Base-by-base conservation (phyloP, 768 basidiomycete genomes). In the Daedaleopsis nitida region DNA sequence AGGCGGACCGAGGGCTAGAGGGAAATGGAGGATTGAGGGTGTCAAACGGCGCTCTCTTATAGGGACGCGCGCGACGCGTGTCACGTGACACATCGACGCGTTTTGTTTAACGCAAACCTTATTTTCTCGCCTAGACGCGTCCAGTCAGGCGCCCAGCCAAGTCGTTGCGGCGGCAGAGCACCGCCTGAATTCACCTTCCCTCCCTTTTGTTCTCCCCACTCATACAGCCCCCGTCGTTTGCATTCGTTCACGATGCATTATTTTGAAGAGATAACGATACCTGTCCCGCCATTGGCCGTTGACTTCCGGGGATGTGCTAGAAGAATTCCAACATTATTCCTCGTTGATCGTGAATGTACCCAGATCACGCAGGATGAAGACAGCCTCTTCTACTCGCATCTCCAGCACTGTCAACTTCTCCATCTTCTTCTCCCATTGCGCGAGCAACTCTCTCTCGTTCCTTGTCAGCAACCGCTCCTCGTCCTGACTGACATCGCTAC, bases 341-440 rank as follows among this genome's bases (percentile, higher is more conserved):
- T 86, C 83, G 66, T 74, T 65, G 43, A 74, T 74, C 68, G 80
- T 79, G 52, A 83, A 71, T 38, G 78, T 72, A 64, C 78, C 82
- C 45, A 97, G 80, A 74, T 98, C 95, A 71, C 89, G 86, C 54
- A 98, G 74, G 60, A 98, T 86, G 72, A 98, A 97, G 39, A 97
- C 86, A 57, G 88, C 86, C 73, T 94, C 86, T 68, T 98, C 95
- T 17, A 93, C 87, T 34, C 96, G 84, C 82, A 83, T 84, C 78
- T 95, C 91, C 44, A 97, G 79, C 49, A 93, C 83, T 8, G 82
- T 83, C 72, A 98, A 66, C 76, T 87, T 92, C 71, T 86, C 84
- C 67, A 86, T 78, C 74, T 84, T 90, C 59, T 79, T 79, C 69
- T 91, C 87, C 86, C 94, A 89, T 58, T 87, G 86, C 58, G 75